Conservation (phyloP, 371 early-diverging fungal genomes). For the Phascolomyces articulosus region DNA sequence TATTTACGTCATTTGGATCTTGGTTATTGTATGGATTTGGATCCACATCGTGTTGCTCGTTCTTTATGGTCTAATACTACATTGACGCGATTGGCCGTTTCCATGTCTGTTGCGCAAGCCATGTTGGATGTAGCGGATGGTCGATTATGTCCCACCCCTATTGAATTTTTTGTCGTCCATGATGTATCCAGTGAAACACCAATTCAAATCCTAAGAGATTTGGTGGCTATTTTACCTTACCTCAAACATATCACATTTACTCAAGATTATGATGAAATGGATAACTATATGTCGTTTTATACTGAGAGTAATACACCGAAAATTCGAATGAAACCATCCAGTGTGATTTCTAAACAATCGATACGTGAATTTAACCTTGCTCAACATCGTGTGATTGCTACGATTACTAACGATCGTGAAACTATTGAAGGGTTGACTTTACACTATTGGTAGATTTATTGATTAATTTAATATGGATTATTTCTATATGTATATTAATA, state of each 20-base stretch:
- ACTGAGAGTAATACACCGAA: slow-evolving; percentile 4
- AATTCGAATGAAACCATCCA: not conserved
- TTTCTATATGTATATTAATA: too few relatives aligned
- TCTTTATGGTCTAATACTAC: not conserved
- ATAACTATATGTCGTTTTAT: slow-evolving; percentile 18
- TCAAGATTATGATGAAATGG: slow-evolving; percentile 21
- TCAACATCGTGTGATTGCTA: slow-evolving; percentile 14
- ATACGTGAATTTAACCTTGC: slow-evolving; percentile 18
- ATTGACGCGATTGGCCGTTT: slow-evolving; percentile 18
- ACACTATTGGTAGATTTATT: slow-evolving; percentile 19
- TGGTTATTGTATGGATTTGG: slow-evolving; percentile 11
- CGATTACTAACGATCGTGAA: slow-evolving; percentile 26
- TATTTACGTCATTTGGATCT: slow-evolving; percentile 22
- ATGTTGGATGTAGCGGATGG: not conserved
- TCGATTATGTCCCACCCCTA: not conserved
- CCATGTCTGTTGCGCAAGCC: slow-evolving; percentile 17
- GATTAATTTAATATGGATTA: too few relatives aligned
- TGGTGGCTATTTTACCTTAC: slow-evolving; percentile 15
- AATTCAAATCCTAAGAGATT: slow-evolving; percentile 16
- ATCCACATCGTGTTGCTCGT: slow-evolving; percentile 13
- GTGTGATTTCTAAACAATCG: slow-evolving; percentile 16
- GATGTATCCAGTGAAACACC: slow-evolving; percentile 22
- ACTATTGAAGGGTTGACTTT: slow-evolving; percentile 17
- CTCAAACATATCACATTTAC: slow-evolving; percentile 18
- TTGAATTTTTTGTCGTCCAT: slow-evolving; percentile 17